Percentiles rank a stretch among this genome's conserved stretches.
phyloP scores from a whole-genome alignment of 805 yeast species.

The Candida jianshihensis region DNA sequence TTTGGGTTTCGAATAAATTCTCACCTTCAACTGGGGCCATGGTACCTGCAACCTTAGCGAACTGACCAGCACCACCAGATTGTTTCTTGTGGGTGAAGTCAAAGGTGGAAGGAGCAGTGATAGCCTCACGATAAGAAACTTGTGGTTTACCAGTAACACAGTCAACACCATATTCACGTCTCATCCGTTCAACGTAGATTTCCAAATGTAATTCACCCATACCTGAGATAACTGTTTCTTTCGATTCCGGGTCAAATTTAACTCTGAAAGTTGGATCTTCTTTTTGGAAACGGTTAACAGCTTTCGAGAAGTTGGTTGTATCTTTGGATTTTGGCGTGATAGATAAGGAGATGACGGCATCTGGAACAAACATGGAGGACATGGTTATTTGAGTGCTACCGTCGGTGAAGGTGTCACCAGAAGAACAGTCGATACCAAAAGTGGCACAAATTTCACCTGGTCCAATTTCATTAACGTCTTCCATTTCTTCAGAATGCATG shows the following conservation, averaged over 20 bases:
- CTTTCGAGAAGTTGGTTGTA: conserved; percentile 86
- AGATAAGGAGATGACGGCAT: conserved; percentile 92
- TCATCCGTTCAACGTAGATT: conserved; percentile 96
- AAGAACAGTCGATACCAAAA: conserved; percentile 97
- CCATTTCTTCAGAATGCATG: conserved; percentile 99
- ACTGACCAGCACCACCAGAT: conserved; percentile 99
- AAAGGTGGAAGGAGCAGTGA: conserved; percentile 62
- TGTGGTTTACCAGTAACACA: conserved; percentile 96
- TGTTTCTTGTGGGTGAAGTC: conserved; percentile 97
- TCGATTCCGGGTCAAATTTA: conserved; percentile 80
- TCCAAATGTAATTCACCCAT: conserved; percentile 98
- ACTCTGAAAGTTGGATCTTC: conserved; percentile 99
- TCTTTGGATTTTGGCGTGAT: conserved; percentile 86
- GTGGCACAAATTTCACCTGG: conserved; percentile 99
- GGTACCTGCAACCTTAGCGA: conserved; percentile 89
- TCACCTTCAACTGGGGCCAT: conserved; percentile 57
- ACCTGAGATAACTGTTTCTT: conserved; percentile 92
- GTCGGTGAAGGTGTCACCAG: conserved; percentile 96
- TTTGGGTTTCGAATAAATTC: conserved; percentile 75
- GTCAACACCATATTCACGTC: conserved; percentile 92
- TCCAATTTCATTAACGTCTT: conserved; percentile 90
- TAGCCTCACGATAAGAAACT: conserved; percentile 95
- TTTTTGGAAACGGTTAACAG: conserved; percentile 94
- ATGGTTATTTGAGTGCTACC: conserved; percentile 76
- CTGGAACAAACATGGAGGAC: conserved; percentile 99